Base-by-base conservation (phyloP, 257 asterid genomes). In the Rauvolfia tetraphylla region DNA sequence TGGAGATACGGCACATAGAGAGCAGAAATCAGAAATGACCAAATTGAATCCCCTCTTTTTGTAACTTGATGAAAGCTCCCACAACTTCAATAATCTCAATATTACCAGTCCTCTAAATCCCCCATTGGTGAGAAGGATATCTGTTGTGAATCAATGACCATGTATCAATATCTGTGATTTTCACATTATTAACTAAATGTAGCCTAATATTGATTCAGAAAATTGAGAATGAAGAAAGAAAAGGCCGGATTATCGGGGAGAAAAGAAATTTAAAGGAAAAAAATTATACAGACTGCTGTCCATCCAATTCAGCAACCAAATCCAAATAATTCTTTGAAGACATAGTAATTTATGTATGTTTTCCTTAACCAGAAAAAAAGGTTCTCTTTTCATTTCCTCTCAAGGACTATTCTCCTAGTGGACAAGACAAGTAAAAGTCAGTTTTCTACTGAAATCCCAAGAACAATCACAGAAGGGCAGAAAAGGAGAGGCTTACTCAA, bases 401-500 rank as follows among this genome's bases (percentile, higher is more conserved):
- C 20, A 36, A 17, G 48, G 29, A 65, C 15, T 66, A 39, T 66
- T 66, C 71, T 18, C 48, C 71, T 23, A 34, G 71, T 29, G 36
- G 46, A 66, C 25, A 20, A 66, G 20, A 65, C 5, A 65, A 66
- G 27, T 36, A 34, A 39, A 66, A 39, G 13, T 34, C 3, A 36
- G 36, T 17, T 36, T 36, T 38, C 34, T 27, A 3, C 18, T 59
- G n/a, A n/a, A 59, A 59, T 58, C 38, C 67, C 38, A 20, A 66
- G 31, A 3, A 34, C 6, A 36, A 36, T 66, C n/a, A 65, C 25
- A 34, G 44, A 34, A 34, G 46, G 15, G 57, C 57, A 1, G 17
- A 65, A 34, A 62, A 33, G 25, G 42, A 12, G 27, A 66, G 22
- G 48, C 71, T 66, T 66, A 66, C 71, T 66, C 48, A 66, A 66